Conservation (phyloP, 768 basidiomycete genomes). For the Rhodotorula paludigena region DNA sequence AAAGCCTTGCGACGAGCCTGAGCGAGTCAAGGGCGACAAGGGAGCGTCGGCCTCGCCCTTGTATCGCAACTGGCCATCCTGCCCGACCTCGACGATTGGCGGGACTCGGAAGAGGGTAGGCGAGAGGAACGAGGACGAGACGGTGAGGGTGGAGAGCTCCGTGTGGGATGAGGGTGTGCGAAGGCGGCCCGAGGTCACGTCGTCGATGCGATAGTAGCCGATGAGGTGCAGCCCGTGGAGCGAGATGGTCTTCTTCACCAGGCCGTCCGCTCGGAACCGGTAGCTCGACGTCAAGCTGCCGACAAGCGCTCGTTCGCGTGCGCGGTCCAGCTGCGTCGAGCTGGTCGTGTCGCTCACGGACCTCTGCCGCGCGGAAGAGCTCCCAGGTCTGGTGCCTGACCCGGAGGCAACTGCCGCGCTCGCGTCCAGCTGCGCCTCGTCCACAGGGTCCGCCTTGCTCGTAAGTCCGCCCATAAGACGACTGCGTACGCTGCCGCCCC, state of each 20-base stretch:
- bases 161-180: constrained; percentile 81
- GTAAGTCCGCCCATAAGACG: constrained; percentile 25
- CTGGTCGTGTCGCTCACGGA: constrained; percentile 7
- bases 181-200: constrained; percentile 81
- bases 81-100: constrained; percentile 77
- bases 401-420: neutral
- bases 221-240: constrained; percentile 88
- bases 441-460: constrained; percentile 31
- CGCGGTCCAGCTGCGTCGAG: constrained; percentile 22
- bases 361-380: neutral
- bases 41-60: constrained; percentile 43
- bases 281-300: constrained; percentile 88
- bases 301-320: constrained; percentile 66
- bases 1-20: constrained; percentile 25
- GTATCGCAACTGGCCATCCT: constrained; percentile 76
- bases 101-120: constrained; percentile 87
- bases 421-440: constrained; percentile 8
- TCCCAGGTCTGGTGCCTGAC: neutral
- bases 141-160: constrained; percentile 72
- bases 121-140: constrained; percentile 79
- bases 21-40: constrained; percentile 14
- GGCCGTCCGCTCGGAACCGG: constrained; percentile 85
- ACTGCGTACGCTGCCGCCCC: neutral
- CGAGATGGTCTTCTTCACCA: constrained; percentile 93
- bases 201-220: constrained; percentile 88